phyloP scores from a whole-genome alignment of 768 basidiomycete genomes.

The Rhodotorula kratochvilovae region DNA sequence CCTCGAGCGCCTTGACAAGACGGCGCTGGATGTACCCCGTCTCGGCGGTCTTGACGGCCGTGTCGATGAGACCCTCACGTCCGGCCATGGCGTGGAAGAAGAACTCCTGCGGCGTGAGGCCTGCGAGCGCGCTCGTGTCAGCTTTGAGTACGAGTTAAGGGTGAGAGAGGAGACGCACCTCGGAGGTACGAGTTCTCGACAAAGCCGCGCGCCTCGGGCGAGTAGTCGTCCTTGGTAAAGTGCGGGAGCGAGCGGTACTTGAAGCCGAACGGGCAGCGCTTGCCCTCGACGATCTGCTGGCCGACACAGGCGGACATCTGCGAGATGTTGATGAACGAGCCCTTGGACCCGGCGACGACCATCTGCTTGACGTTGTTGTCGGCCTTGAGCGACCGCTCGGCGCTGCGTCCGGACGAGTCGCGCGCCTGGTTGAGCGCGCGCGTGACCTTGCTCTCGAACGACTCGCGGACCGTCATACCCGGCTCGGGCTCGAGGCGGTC shows the following conservation, averaged over 20 bases:
- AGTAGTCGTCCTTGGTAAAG: conserved; percentile 97
- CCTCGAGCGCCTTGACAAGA: conserved; percentile 94
- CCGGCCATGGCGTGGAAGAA: conserved; percentile 99
- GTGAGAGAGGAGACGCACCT: conserved; percentile 1
- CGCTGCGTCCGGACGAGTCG: conserved; percentile 89
- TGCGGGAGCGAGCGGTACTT: conserved; percentile 92
- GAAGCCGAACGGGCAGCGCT: conserved; percentile 97
- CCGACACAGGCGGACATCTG: conserved; percentile 99
- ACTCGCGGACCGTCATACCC: conserved; percentile 99
- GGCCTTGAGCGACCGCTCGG: conserved; percentile 95
- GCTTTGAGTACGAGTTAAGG: too few relatives aligned
- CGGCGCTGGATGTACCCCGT: conserved; percentile 99
- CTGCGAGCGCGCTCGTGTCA: background rate
- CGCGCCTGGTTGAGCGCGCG: conserved; percentile 88
- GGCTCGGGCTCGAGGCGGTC: conserved; percentile 84
- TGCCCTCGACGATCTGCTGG: conserved; percentile 95
- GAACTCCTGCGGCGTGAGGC: conserved; percentile 94
- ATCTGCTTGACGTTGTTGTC: conserved; percentile 99
- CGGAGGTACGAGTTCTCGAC: conserved; percentile 98
- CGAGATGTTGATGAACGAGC: conserved; percentile 90
- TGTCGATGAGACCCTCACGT: conserved; percentile 97
- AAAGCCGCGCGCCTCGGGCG: conserved; percentile 94
- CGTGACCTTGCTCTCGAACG: conserved; percentile 89
- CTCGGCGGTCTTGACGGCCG: conserved; percentile 98
- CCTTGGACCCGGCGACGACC: conserved; percentile 96